phyloP scores from a whole-genome alignment of 139 green algal genomes.

The Diplosphaera chodatii region DNA sequence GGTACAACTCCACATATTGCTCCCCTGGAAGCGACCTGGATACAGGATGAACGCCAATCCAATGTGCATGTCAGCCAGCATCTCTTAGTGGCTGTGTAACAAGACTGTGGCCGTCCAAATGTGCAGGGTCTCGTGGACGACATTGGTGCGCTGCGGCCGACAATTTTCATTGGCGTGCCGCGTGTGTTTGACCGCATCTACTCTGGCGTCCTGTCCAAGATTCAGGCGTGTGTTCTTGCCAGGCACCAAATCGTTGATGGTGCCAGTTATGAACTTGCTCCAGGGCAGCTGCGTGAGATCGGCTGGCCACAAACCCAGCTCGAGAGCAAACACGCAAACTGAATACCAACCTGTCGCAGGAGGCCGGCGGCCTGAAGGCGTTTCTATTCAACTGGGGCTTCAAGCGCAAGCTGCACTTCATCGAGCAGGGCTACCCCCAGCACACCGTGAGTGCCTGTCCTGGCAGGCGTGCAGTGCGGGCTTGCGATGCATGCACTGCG shows the following conservation, averaged over 20 bases:
- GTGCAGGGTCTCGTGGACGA: slow-evolving; percentile 67
- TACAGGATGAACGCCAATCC: no score
- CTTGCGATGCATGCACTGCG: no score
- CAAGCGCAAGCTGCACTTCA: slow-evolving; percentile 57
- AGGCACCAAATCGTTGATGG: neutral
- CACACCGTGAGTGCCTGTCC: slow-evolving; percentile 16
- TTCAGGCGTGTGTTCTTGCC: neutral
- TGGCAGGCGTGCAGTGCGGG: neutral
- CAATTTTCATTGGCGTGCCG: slow-evolving; percentile 89
- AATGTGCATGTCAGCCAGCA: no score
- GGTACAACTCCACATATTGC: neutral
- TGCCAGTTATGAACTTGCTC: no score
- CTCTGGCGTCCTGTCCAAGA: slow-evolving; percentile 50
- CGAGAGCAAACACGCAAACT: no score
- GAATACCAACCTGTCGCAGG: no score
- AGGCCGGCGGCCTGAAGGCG: slow-evolving; percentile 43
- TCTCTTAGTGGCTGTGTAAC: no score
- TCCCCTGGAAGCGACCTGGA: no score
- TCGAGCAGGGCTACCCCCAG: slow-evolving; percentile 44
- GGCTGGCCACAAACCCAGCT: no score
- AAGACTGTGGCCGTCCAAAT: no score
- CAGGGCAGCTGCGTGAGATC: no score
- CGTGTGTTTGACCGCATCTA: slow-evolving; percentile 97
- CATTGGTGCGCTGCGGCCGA: slow-evolving; percentile 74
- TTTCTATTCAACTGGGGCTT: slow-evolving; percentile 71